Evolutionary conservation across 2,329 filamentous ascomycete genomes (phyloP).

Genomic region (Coniosporium tulheliwenetii): DNA sequence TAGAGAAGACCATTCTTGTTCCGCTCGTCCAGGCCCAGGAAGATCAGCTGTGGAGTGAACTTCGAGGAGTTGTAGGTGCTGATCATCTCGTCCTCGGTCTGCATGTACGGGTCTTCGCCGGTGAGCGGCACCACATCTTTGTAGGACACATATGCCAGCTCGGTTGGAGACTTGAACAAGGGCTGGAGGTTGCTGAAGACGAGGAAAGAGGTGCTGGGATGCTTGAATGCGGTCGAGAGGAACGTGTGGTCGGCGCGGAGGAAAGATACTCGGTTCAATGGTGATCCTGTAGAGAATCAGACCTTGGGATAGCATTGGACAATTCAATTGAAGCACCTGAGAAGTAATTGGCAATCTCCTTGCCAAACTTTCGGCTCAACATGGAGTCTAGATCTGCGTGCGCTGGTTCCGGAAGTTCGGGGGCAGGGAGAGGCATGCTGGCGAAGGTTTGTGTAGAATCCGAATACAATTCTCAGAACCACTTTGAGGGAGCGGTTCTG

Average conservation of each 20-base stretch:
- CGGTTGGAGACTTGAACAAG: slow-evolving; percentile 42
- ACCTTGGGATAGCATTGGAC: not conserved
- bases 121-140: slow-evolving; percentile 56
- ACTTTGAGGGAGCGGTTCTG: too few relatives aligned
- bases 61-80: slow-evolving; percentile 57
- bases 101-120: slow-evolving; percentile 53
- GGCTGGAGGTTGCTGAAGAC: slow-evolving; percentile 68
- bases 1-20: slow-evolving; percentile 40
- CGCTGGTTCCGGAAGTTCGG: slow-evolving; percentile 40
- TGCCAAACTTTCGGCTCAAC: slow-evolving; percentile 63
- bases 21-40: slow-evolving; percentile 67
- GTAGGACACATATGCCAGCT: slow-evolving; percentile 53
- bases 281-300: slow-evolving; percentile 36
- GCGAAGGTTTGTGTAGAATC: not conserved
- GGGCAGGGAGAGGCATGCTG: slow-evolving; percentile 18
- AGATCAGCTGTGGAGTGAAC: slow-evolving; percentile 57
- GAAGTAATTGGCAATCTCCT: slow-evolving; percentile 73
- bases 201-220: slow-evolving; percentile 55
- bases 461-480: too few relatives aligned
- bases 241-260: slow-evolving; percentile 57
- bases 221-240: slow-evolving; percentile 48
- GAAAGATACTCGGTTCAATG: slow-evolving; percentile 67
- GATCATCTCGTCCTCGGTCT: slow-evolving; percentile 57
- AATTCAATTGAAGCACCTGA: slow-evolving; percentile 29
- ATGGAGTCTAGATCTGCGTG: slow-evolving; percentile 48